A percentile compares a stretch with the other conserved stretches of the same genome.
Conservation (phyloP, 257 asterid species). For the Salvia hispanica region DNA sequence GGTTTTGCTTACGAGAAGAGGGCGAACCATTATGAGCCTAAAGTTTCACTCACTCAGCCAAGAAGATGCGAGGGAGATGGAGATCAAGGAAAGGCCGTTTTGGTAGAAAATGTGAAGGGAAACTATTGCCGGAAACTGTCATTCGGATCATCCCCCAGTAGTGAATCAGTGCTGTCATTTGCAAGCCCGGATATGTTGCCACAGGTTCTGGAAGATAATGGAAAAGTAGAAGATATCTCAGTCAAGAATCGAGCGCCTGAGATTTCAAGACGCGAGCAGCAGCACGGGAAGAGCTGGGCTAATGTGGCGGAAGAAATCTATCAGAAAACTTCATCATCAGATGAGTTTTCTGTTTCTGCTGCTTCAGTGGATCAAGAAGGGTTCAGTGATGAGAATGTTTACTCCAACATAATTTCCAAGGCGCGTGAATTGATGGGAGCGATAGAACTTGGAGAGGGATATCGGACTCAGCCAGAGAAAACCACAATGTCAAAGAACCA, state of each 20-base stretch:
- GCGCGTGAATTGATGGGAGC: constrained; percentile 33
- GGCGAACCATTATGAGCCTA: constrained; percentile 26
- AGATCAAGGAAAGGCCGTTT: constrained; percentile 28
- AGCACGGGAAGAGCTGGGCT: constrained; percentile 65
- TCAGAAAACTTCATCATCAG: constrained; percentile 8
- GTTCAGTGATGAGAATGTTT: constrained; percentile 50
- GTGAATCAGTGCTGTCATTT: constrained; percentile 18
- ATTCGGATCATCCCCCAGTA: constrained; percentile 30
- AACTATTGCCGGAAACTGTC: constrained; percentile 37
- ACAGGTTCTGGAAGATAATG: background rate
- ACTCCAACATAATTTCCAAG: constrained; percentile 45
- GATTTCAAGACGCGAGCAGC: constrained; percentile 17
- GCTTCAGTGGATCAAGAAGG: constrained; percentile 20
- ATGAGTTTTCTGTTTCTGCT: constrained; percentile 5
- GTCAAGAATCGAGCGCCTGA: constrained; percentile 1
- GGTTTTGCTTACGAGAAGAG: constrained; percentile 37
- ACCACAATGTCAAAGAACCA: constrained; percentile 4
- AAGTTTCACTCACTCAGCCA: constrained; percentile 60
- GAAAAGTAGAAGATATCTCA: constrained; percentile 9
- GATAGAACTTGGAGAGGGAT: constrained; percentile 48
- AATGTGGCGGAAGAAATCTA: constrained; percentile 62
- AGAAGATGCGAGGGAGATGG: constrained; percentile 30
- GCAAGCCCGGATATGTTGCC: constrained; percentile 18
- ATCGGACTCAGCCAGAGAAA: constrained; percentile 63
- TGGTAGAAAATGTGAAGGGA: constrained; percentile 21